These are phyloP conservation scores for Proliferodiscus dingleyae DNA, from an alignment of 2,329 filamentous ascomycete species.

Conservation along the genomic window DNA sequence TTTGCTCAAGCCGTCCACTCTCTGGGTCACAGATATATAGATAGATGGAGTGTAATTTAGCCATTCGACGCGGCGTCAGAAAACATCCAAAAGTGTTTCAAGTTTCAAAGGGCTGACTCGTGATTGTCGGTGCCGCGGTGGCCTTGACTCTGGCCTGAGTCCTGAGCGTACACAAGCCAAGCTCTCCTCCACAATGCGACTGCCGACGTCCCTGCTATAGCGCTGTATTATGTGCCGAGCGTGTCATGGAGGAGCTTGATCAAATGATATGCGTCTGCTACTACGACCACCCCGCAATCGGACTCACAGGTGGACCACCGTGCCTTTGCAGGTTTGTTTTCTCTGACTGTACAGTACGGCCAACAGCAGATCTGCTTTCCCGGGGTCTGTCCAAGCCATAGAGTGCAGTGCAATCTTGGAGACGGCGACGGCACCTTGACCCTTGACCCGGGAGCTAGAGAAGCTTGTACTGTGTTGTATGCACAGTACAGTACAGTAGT, in stretches of 20 bases:
- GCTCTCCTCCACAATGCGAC: conserved; percentile 1
- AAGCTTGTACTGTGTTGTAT: neutral
- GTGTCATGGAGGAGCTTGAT: conserved; percentile 6
- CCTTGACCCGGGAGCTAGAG: neutral
- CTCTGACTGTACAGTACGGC: too few relatives aligned
- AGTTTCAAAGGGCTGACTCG: neutral
- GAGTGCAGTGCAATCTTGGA: conserved; percentile 1
- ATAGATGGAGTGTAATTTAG: too few relatives aligned
- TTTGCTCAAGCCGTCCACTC: too few relatives aligned
- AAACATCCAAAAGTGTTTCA: neutral
- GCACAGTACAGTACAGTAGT: too few relatives aligned
- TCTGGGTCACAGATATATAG: too few relatives aligned
- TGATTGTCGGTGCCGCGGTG: neutral
- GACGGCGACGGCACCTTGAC: neutral
- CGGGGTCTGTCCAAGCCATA: too few relatives aligned
- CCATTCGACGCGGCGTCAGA: neutral
- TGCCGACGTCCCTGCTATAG: conserved; percentile 7
- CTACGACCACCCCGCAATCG: neutral
- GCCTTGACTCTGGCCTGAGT: too few relatives aligned
- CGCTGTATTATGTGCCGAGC: conserved; percentile 10
- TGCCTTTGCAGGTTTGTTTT: too few relatives aligned
- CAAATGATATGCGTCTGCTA: conserved; percentile 18
- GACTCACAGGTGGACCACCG: neutral
- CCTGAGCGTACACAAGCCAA: too few relatives aligned
- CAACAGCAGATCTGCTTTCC: too few relatives aligned